Conservation (phyloP, 345 rosid genomes). For the Corymbia maculata region DNA sequence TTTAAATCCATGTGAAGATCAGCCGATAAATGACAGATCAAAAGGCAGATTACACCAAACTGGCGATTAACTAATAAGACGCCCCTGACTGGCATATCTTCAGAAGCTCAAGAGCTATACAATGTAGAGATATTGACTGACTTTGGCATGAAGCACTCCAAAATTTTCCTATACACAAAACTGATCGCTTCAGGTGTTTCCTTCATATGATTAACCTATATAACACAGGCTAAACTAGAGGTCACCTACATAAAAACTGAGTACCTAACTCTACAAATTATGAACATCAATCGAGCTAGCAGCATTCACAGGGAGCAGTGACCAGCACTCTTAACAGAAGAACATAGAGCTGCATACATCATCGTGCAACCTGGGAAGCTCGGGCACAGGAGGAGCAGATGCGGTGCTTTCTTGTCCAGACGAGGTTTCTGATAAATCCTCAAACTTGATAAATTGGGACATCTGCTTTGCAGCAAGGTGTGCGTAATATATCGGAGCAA, state of each 20-base stretch:
- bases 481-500: slow-evolving; percentile 86
- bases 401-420: slow-evolving; percentile 19
- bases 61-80: neutral
- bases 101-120: neutral
- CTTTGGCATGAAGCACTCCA: neutral
- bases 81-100: neutral
- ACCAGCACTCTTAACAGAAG: slow-evolving; percentile 55
- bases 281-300: neutral
- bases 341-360: slow-evolving; percentile 58
- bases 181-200: neutral
- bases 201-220: neutral
- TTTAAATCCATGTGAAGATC: neutral
- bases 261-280: neutral
- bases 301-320: neutral
- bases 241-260: neutral
- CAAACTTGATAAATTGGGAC: slow-evolving; percentile 67
- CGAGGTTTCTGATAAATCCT: slow-evolving; percentile 44
- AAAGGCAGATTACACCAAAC: neutral
- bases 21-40: neutral
- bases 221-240: neutral
- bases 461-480: slow-evolving; percentile 82
- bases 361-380: slow-evolving; percentile 60
- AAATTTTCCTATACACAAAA: neutral
- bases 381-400: slow-evolving; percentile 23
- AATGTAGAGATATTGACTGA: neutral